Conservation (phyloP, 768 basidiomycete genomes). For the Terana coerulea region DNA sequence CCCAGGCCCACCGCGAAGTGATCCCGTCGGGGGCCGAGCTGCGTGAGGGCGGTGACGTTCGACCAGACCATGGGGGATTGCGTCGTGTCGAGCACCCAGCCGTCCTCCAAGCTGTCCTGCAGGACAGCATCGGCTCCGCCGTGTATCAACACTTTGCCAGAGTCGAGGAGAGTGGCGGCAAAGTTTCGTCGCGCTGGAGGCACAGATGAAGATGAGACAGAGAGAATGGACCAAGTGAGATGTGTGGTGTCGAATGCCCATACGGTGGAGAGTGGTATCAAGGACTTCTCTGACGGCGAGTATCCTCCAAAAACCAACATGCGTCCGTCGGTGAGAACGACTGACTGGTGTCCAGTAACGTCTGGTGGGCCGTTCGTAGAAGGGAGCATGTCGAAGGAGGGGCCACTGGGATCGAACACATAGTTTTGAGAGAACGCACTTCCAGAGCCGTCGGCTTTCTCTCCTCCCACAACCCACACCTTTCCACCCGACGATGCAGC, state of each 20-base stretch:
- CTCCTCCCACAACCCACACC: constrained; percentile 75
- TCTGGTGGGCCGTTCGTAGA: constrained; percentile 57
- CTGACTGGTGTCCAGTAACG: constrained; percentile 67
- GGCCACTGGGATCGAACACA: constrained; percentile 47
- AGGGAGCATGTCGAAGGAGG: constrained; percentile 54
- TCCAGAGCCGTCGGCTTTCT: constrained; percentile 76
- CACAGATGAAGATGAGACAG: constrained; percentile 35
- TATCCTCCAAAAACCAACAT: constrained; percentile 78
- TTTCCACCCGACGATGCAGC: constrained; percentile 46
- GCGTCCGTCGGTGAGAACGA: constrained; percentile 65
- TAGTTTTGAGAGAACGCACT: constrained; percentile 61
- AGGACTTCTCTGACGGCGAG: constrained; percentile 37
- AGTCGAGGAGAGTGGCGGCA: constrained; percentile 46
- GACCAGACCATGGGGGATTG: constrained; percentile 60
- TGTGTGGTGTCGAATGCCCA: constrained; percentile 62
- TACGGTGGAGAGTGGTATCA: constrained; percentile 55
- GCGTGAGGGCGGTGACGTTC: constrained; percentile 42
- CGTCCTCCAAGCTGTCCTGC: constrained; percentile 56
- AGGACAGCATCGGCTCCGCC: constrained; percentile 64
- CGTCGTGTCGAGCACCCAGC: constrained; percentile 64
- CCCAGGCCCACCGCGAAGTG: constrained; percentile 68
- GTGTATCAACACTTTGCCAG: constrained; percentile 64
- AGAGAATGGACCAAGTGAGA: constrained; percentile 47
- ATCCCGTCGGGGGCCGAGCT: constrained; percentile 63
- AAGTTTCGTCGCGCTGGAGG: constrained; percentile 64